Base-by-base conservation (phyloP, 73 alveolate species). In the Paramecium caudatum region DNA sequence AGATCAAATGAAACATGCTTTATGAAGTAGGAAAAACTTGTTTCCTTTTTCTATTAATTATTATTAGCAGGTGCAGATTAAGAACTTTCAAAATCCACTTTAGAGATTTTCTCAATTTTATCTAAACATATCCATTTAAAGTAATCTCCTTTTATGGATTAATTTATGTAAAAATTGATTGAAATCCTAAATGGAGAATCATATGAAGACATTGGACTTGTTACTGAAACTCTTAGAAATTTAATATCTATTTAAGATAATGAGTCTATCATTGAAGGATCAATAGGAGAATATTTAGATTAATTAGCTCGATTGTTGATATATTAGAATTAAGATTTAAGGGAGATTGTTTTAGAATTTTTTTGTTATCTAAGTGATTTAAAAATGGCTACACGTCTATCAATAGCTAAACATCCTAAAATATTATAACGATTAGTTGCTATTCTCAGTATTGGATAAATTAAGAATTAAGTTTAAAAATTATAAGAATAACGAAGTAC, bases 171-270 rank as follows among this genome's bases (percentile, higher is more conserved):
- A 23, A 86, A 78, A 21, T 30, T 86, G 16, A 47, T 86, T 37
- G 93, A 86, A 86, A 62, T 86, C 19, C 80, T 86, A 21, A 86
- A 86, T 86, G 93, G 90, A 3, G 93, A 86, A 49, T 43, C 93
- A 6, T 62, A 78, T 41, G 93, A 86, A 12, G 93, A 86, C 36
- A 47, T 86, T 36, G 93, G 69, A 4, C 23, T 78, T 17, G 82
- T 70, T 69, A 78, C 80, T 37, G 93, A 86, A 30, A 86, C 68
- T 0, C 30, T 86, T 1, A 70, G 93, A 62, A 86, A 86, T 47
- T 36, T 86, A 25, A 86, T 86, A 19, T 47, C 87, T 6, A 86
- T 86, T 19, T 63, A 69, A 15, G 93, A 86, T 62, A 86, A 86
- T 45, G 93, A 86, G 65, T 15, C 61, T 15, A 37, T 86, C 0